These are phyloP conservation scores for Lactarius hengduanensis DNA, from an alignment of 768 basidiomycete species.

Conservation along the genomic window DNA sequence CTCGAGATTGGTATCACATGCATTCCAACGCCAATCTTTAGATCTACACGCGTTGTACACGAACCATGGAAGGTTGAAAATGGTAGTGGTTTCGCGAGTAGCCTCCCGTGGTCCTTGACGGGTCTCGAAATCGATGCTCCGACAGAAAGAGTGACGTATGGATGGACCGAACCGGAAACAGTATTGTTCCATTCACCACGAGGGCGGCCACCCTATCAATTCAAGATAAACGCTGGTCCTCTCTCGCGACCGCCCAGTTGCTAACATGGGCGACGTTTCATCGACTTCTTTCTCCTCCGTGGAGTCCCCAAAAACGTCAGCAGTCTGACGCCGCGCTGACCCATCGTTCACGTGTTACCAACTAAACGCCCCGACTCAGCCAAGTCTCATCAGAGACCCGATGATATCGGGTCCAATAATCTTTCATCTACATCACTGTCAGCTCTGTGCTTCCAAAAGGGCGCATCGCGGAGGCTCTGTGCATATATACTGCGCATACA, in stretches of 20 bases:
- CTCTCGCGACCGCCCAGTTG: background rate
- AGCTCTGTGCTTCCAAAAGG: background rate
- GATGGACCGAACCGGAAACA: background rate
- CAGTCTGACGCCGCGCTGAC: background rate
- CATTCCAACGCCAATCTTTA: background rate
- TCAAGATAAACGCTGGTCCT: background rate
- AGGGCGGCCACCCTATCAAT: background rate
- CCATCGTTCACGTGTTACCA: slow-evolving; percentile 2
- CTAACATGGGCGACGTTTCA: background rate
- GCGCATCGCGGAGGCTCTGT: background rate
- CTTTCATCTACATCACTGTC: background rate
- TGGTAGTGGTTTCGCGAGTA: too few species aligned
- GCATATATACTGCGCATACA: background rate
- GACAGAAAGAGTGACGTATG: background rate
- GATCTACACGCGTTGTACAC: slow-evolving; percentile 5
- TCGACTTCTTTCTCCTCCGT: background rate
- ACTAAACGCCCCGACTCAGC: background rate
- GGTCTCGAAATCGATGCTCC: background rate
- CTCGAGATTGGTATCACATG: slow-evolving; percentile 7
- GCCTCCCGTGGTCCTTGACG: too few species aligned
- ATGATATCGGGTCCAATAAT: background rate
- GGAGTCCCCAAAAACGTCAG: background rate
- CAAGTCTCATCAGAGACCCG: background rate
- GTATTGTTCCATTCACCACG: background rate
- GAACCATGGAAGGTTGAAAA: too few species aligned